These are phyloP conservation scores for Umbelopsis sp. DNA, from an alignment of 192 early-diverging fungal genomes.

Conservation along the genomic window DNA sequence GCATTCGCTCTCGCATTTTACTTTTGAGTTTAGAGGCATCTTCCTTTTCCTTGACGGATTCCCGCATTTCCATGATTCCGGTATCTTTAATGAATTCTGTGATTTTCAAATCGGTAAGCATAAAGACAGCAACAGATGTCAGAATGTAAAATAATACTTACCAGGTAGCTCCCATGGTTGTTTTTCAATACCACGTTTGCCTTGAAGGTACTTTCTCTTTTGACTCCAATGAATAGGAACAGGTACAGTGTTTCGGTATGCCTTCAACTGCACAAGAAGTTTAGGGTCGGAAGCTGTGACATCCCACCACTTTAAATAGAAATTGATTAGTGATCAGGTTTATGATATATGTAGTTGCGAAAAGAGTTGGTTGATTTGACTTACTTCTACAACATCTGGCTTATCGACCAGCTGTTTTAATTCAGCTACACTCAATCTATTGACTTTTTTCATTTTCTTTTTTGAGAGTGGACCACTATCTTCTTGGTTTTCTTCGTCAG, in stretches of 20 bases:
- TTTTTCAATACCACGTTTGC: slow-evolving; percentile 96
- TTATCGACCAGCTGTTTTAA: slow-evolving; percentile 89
- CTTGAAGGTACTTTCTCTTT: slow-evolving; percentile 96
- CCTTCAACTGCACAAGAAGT: slow-evolving; percentile 89
- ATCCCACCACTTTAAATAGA: slow-evolving; percentile 74
- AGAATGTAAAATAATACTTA: slow-evolving; percentile 20
- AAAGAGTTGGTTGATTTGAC: background rate
- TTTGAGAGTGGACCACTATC: slow-evolving; percentile 44
- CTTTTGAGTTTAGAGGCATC: slow-evolving; percentile 78
- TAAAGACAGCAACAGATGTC: background rate
- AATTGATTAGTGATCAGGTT: slow-evolving; percentile 1
- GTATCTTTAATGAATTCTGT: slow-evolving; percentile 95
- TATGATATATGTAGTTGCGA: background rate
- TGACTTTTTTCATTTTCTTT: slow-evolving; percentile 59
- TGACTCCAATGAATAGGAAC: slow-evolving; percentile 95
- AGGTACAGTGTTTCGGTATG: slow-evolving; percentile 91
- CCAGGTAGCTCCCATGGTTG: slow-evolving; percentile 89
- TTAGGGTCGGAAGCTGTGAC: slow-evolving; percentile 89
- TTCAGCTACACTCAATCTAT: slow-evolving; percentile 80
- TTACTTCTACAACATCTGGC: slow-evolving; percentile 93
- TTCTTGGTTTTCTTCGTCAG: slow-evolving; percentile 17
- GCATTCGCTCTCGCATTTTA: slow-evolving; percentile 83
- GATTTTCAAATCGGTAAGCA: background rate
- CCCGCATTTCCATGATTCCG: slow-evolving; percentile 96
- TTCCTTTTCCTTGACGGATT: slow-evolving; percentile 85